Evolutionary conservation across 2,329 filamentous ascomycete species (phyloP).

Genomic region (Ophiostoma australiae): DNA sequence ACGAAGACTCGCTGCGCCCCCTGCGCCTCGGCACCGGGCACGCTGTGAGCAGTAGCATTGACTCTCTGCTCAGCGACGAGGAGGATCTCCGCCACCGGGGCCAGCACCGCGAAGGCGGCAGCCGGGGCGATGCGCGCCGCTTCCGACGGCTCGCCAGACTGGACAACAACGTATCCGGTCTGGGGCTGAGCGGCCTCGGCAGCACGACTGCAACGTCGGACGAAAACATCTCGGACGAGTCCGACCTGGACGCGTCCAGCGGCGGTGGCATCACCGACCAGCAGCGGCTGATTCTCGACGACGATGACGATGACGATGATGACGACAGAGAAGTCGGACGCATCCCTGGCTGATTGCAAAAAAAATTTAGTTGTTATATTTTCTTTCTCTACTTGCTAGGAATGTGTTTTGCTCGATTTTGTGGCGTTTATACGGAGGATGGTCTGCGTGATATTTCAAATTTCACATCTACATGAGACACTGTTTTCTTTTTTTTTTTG

Average conservation of each 20-base stretch:
- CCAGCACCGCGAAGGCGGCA: neutral
- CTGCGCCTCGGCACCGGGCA: slow-evolving; percentile 14
- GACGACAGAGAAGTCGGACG: neutral
- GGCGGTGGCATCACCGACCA: slow-evolving; percentile 15
- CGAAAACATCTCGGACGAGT: slow-evolving; percentile 20
- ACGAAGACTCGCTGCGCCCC: neutral
- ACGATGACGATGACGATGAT: neutral
- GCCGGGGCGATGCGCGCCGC: neutral
- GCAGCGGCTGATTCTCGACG: slow-evolving; percentile 1
- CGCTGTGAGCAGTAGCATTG: slow-evolving; percentile 20
- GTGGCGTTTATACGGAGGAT: neutral
- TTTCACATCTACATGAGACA: neutral
- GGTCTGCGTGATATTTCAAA: neutral
- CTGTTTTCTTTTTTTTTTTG: neutral
- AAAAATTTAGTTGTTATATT: neutral
- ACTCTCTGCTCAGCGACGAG: slow-evolving; percentile 23
- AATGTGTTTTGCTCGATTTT: neutral
- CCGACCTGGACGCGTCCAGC: slow-evolving; percentile 11
- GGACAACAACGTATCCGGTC: neutral
- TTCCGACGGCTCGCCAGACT: slow-evolving; percentile 1
- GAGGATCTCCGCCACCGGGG: neutral
- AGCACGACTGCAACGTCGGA: slow-evolving; percentile 26
- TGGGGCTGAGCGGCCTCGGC: slow-evolving; percentile 5
- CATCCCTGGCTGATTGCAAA: neutral
- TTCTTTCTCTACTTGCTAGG: neutral